Percentiles rank a stretch among this genome's conserved stretches.
phyloP scores from a whole-genome alignment of 169 alveolate genomes.

The Eimeria zaria region DNA sequence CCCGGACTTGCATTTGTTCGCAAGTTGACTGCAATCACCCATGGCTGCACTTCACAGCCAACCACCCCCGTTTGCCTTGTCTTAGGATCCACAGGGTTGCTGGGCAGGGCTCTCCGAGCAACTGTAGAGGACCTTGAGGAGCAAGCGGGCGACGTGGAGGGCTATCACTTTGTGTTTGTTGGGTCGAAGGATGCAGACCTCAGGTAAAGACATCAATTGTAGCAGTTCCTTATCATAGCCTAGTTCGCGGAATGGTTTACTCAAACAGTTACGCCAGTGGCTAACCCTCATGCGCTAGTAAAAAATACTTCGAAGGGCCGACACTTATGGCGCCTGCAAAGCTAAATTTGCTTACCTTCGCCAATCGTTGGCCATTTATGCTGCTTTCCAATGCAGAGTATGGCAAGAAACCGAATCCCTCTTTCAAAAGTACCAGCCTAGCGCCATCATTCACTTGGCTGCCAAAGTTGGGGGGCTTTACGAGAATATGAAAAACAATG shows the following conservation, averaged over 20 bases:
- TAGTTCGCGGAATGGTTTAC: too few species aligned
- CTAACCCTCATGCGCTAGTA: not conserved
- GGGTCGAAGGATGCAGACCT: conserved; percentile 79
- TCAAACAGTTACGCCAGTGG: not conserved
- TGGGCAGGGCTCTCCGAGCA: conserved; percentile 80
- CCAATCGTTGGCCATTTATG: not conserved
- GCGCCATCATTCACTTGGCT: conserved; percentile 86
- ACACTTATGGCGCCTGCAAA: not conserved
- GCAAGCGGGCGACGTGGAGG: conserved; percentile 40
- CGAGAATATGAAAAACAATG: conserved; percentile 87
- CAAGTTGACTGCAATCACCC: conserved; percentile 54
- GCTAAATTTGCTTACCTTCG: not conserved
- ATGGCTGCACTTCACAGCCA: not conserved
- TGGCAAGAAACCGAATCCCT: conserved; percentile 23
- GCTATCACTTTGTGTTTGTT: conserved; percentile 61
- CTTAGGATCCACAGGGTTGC: conserved; percentile 84
- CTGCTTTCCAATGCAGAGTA: conserved; percentile 48
- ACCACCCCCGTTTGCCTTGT: conserved; percentile 72
- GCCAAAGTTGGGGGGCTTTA: conserved; percentile 89
- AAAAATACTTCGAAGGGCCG: too few species aligned
- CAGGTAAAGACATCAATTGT: conserved; percentile 4
- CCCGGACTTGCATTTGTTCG: conserved; percentile 14
- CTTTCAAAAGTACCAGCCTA: conserved; percentile 85
- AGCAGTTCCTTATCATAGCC: not conserved
- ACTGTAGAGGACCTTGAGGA: conserved; percentile 50